These are phyloP conservation scores for Tolypocladium inflatum DNA, from an alignment of 2,329 filamentous ascomycete species.

Conservation along the genomic window DNA sequence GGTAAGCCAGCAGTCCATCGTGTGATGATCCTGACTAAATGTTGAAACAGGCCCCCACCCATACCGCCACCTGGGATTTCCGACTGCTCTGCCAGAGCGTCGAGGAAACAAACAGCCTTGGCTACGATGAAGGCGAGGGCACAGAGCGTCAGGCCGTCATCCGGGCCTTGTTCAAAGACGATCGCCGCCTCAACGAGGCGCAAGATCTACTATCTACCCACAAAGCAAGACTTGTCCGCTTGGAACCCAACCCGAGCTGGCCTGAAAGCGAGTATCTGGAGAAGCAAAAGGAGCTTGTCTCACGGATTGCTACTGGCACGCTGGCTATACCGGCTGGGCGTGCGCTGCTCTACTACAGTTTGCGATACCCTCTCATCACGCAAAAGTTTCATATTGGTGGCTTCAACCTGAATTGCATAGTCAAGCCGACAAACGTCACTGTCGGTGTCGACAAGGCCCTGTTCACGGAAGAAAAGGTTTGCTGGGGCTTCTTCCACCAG, in stretches of 20 bases:
- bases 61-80: slow-evolving; percentile 63
- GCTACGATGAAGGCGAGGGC: slow-evolving; percentile 71
- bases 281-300: slow-evolving; percentile 82
- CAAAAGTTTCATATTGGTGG: slow-evolving; percentile 85
- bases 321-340: slow-evolving; percentile 82
- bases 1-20: slow-evolving; percentile 20
- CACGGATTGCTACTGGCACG: slow-evolving; percentile 77
- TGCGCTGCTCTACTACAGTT: slow-evolving; percentile 78
- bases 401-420: slow-evolving; percentile 84
- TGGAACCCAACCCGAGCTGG: slow-evolving; percentile 66
- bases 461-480: slow-evolving; percentile 93
- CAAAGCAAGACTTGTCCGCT: slow-evolving; percentile 68
- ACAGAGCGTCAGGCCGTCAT: slow-evolving; percentile 78
- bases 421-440: slow-evolving; percentile 85
- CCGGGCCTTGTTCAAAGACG: slow-evolving; percentile 80
- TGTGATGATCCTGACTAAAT: neutral
- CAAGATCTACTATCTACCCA: slow-evolving; percentile 77
- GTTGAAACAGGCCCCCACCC: slow-evolving; percentile 43
- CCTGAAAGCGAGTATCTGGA: slow-evolving; percentile 82
- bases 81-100: slow-evolving; percentile 64
- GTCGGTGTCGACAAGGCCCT: slow-evolving; percentile 83
- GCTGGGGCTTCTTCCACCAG: slow-evolving; percentile 97
- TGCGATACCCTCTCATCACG: slow-evolving; percentile 79
- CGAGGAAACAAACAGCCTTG: slow-evolving; percentile 48
- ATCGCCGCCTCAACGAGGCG: slow-evolving; percentile 81